Conservation (phyloP, 2,329 filamentous ascomycete genomes). For the Cytospora chrysosperma region DNA sequence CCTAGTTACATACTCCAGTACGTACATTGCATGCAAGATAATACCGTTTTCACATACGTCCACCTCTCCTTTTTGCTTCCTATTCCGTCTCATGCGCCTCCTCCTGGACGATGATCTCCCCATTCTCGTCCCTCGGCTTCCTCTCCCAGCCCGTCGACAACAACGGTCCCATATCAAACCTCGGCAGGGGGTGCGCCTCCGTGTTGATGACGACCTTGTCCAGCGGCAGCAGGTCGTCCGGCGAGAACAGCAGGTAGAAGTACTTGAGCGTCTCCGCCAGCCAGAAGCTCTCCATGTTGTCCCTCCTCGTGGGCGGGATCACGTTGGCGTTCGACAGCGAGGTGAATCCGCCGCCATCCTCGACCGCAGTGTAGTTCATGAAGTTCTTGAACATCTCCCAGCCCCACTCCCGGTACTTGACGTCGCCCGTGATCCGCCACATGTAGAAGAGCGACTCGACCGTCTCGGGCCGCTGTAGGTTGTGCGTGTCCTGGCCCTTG, state of each 20-base stretch:
- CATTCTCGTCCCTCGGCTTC: slow-evolving; percentile 56
- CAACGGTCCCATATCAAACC: slow-evolving; percentile 75
- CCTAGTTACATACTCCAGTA: neutral
- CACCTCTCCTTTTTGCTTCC: neutral
- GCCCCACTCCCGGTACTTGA: slow-evolving; percentile 89
- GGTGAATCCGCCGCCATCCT: slow-evolving; percentile 77
- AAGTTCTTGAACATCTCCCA: slow-evolving; percentile 99
- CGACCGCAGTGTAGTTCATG: slow-evolving; percentile 77
- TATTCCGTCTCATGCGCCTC: neutral
- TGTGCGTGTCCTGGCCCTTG: slow-evolving; percentile 81
- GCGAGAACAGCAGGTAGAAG: slow-evolving; percentile 91
- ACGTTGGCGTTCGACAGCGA: slow-evolving; percentile 73
- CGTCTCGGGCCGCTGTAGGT: slow-evolving; percentile 92
- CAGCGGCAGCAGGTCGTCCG: slow-evolving; percentile 76
- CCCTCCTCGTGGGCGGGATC: slow-evolving; percentile 66
- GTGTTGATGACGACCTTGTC: slow-evolving; percentile 93
- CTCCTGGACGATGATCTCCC: slow-evolving; percentile 36
- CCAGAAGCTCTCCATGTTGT: slow-evolving; percentile 99
- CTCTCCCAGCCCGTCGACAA: slow-evolving; percentile 82
- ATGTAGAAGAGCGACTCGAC: slow-evolving; percentile 97
- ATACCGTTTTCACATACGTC: neutral
- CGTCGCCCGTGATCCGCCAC: slow-evolving; percentile 95
- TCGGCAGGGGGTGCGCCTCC: slow-evolving; percentile 86
- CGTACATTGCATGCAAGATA: neutral
- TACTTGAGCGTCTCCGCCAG: slow-evolving; percentile 98